Evolutionary conservation across 441 rosid genomes (phyloP).

Genomic region (Croton laevigatus): DNA sequence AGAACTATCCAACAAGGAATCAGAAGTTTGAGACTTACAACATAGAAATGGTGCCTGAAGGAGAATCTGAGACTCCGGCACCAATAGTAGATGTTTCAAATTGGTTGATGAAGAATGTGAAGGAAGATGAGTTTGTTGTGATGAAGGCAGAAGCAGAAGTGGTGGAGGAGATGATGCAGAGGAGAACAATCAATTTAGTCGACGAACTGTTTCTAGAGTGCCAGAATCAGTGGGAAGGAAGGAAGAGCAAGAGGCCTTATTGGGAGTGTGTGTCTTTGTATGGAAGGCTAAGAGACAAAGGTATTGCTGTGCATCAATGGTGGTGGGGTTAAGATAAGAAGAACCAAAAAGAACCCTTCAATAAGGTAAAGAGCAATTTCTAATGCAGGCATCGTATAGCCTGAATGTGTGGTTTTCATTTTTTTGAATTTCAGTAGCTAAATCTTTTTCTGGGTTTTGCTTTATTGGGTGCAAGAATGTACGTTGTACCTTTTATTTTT

Average conservation of each 20-base stretch:
- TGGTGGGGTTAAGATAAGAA: slow-evolving; percentile 12
- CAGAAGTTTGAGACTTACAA: slow-evolving; percentile 17
- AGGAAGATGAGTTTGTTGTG: slow-evolving; percentile 24
- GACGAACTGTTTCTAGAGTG: slow-evolving; percentile 23
- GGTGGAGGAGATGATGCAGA: slow-evolving; percentile 22
- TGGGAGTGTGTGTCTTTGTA: slow-evolving; percentile 24
- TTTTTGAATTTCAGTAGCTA: background rate
- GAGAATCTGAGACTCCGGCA: background rate
- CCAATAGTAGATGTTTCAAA: slow-evolving; percentile 1
- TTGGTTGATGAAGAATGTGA: slow-evolving; percentile 22
- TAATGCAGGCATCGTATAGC: background rate
- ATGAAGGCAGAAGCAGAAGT: slow-evolving; percentile 27
- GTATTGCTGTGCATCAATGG: slow-evolving; percentile 26
- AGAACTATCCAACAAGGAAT: slow-evolving; percentile 23
- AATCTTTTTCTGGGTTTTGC: background rate
- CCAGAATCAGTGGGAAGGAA: slow-evolving; percentile 21
- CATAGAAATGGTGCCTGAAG: slow-evolving; percentile 16
- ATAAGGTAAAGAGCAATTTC: background rate
- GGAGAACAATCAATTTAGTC: slow-evolving; percentile 9
- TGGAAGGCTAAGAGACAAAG: slow-evolving; percentile 21
- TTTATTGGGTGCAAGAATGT: background rate
- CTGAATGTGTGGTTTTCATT: background rate
- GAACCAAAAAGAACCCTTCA: background rate
- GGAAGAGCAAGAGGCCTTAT: slow-evolving; percentile 17
- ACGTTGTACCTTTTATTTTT: background rate